Conservation (phyloP, 2,329 filamentous ascomycete genomes). For the Penicillium sp. region DNA sequence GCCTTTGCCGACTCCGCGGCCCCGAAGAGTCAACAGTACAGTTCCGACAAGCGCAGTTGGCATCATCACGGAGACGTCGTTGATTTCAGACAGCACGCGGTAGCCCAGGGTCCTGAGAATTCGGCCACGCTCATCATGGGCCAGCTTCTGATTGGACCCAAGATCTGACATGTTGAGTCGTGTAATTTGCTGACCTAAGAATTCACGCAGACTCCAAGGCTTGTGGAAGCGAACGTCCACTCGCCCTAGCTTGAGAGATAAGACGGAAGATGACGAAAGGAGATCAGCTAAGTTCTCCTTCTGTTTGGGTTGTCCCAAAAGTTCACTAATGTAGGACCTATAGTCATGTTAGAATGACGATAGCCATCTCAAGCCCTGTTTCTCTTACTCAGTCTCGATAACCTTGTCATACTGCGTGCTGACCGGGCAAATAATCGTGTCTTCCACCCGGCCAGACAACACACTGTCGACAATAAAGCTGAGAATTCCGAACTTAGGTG, state of each 20-base stretch:
- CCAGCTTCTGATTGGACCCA: conserved; percentile 40
- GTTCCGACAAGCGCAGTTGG: conserved; percentile 95
- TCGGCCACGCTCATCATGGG: conserved; percentile 62
- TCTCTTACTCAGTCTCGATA: conserved; percentile 76
- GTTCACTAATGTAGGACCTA: conserved; percentile 84
- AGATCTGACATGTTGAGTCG: conserved; percentile 47
- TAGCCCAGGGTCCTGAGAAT: conserved; percentile 86
- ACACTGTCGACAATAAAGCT: conserved; percentile 89
- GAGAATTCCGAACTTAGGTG: conserved; percentile 93
- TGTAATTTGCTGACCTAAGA: conserved; percentile 73
- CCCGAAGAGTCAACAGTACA: conserved; percentile 83
- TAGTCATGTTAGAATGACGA: conserved; percentile 10
- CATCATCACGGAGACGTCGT: conserved; percentile 95
- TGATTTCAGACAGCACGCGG: conserved; percentile 90
- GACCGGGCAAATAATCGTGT: conserved; percentile 91
- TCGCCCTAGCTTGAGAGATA: conserved; percentile 83
- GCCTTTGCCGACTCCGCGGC: conserved; percentile 82
- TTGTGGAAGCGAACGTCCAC: conserved; percentile 96
- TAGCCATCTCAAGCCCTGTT: background rate
- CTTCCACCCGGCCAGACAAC: conserved; percentile 80
- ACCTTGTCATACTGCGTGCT: conserved; percentile 99
- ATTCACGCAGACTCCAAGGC: conserved; percentile 85
- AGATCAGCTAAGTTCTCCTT: conserved; percentile 93
- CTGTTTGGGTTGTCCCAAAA: conserved; percentile 90
- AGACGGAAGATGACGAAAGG: conserved; percentile 80